phyloP scores from a whole-genome alignment of 208 protist genomes.

The Trypanosomatidae sp. region DNA sequence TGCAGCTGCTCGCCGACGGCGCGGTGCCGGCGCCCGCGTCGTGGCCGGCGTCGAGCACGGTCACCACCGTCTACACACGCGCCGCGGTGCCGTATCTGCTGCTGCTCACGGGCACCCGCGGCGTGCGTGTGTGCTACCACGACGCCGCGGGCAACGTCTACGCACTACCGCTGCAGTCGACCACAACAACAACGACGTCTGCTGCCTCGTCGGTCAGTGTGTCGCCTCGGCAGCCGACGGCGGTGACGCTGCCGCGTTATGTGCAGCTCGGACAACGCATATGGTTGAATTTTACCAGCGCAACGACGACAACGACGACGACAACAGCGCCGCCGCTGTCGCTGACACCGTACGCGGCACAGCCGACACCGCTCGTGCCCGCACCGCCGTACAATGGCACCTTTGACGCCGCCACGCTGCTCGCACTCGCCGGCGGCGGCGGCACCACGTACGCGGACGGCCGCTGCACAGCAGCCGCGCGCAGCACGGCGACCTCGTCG shows the following conservation, averaged over 20 bases:
- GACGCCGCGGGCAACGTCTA: conserved; percentile 70
- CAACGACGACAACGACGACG: conserved; percentile 5
- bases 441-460: conserved; percentile 3
- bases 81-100: conserved; percentile 33
- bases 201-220: conserved; percentile 23
- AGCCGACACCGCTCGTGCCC: conserved; percentile 28
- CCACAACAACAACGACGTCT: conserved; percentile 4
- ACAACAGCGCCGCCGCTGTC: conserved; percentile 6
- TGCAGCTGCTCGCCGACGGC: conserved; percentile 8
- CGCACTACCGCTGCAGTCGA: conserved; percentile 42
- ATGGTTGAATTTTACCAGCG: conserved; percentile 24
- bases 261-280: conserved; percentile 57
- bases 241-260: conserved; percentile 5
- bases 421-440: background rate
- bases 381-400: conserved; percentile 40
- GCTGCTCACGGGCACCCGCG: conserved; percentile 28
- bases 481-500: too few species aligned
- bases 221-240: conserved; percentile 16
- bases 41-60: too few species aligned
- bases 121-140: conserved; percentile 67
- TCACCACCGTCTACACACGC: too few species aligned
- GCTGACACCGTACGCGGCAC: conserved; percentile 17
- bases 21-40: conserved; percentile 4
- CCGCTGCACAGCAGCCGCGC: background rate
- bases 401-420: conserved; percentile 46